Percentiles rank a stretch among this genome's conserved stretches.
phyloP scores from a whole-genome alignment of 768 basidiomycete genomes.

The Boletus vinaceobasis region DNA sequence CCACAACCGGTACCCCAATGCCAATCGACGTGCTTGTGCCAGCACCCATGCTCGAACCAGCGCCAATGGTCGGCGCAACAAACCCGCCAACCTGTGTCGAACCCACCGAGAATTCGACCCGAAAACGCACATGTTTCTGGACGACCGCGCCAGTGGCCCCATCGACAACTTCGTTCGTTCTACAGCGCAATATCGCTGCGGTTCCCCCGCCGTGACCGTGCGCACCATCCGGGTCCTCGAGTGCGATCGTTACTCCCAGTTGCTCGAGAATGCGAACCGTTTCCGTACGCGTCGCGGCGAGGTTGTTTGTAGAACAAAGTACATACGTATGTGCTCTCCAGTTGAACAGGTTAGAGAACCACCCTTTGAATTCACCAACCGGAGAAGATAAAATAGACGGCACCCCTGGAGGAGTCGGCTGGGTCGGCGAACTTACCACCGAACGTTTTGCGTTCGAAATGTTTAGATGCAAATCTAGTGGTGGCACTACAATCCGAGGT shows the following conservation, averaged over 20 bases:
- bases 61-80: slow-evolving; percentile 17
- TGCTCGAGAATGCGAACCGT: slow-evolving; percentile 60
- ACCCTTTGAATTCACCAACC: slow-evolving; percentile 81
- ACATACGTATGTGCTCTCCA: slow-evolving; percentile 68
- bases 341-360: slow-evolving; percentile 95
- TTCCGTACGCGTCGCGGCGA: slow-evolving; percentile 61
- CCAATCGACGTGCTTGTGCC: neutral
- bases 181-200: slow-evolving; percentile 45
- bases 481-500: slow-evolving; percentile 41
- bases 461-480: slow-evolving; percentile 48
- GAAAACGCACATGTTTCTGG: slow-evolving; percentile 78
- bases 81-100: slow-evolving; percentile 23
- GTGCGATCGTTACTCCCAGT: slow-evolving; percentile 59
- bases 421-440: slow-evolving; percentile 48
- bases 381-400: slow-evolving; percentile 58
- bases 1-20: neutral
- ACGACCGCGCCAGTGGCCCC: slow-evolving; percentile 36
- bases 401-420: slow-evolving; percentile 37
- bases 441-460: slow-evolving; percentile 44
- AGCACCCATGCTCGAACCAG: slow-evolving; percentile 19
- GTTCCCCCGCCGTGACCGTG: slow-evolving; percentile 35
- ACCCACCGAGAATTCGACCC: slow-evolving; percentile 65
- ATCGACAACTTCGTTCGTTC: slow-evolving; percentile 47
- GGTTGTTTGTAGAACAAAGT: slow-evolving; percentile 55
- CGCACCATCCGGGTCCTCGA: slow-evolving; percentile 44